Evolutionary conservation across 164 flowering plant species (phyloP), one percentile per base, ranked within the genome.

Genomic region (Vitis vinifera): DNA sequence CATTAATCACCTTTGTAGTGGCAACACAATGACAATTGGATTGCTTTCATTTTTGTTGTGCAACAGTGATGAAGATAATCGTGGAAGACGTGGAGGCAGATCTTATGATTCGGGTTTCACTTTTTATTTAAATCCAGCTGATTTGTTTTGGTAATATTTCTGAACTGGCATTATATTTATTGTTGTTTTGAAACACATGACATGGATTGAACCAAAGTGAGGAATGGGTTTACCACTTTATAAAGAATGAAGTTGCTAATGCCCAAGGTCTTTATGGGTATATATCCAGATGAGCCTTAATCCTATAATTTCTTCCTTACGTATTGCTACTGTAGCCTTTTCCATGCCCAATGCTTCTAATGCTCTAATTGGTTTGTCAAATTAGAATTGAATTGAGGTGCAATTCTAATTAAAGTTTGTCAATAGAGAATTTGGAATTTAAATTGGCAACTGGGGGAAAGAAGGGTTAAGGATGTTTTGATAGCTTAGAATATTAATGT

Each of bases 11-110:
- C 10, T 65, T 52, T 29, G 9, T 56, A 2, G 19, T 5, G 10
- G 59, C 51, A 47, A 27, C n/a, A 8, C 8, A 19, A 15, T 63
- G 55, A 67, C 52, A 2, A 14, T n/a, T 13, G n/a, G 13, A 47
- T 59, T 60, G 10, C 23, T 19, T 65, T 59, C 44, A 3, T 6
- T 37, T 37, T 37, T 6, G 4, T 59, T 53, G 57, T 74, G 30
- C 44, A 37, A 71, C 86, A 93, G 98, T 80, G 98, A 93, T 11
- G 93, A 91, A 57, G 93, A 94, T 72, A 85, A 85, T 75, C 93
- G 97, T 66, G 94, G 93, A 67, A 90, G 98, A 76, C 96, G 99
- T 31, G 80, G 90, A 63, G 77, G 93, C 68, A 88, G 97, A 77
- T 86, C 94, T 16, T 90, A 77, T 82, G 84, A 81, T 84, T 67